A percentile compares a stretch with the other conserved stretches of the same genome.
These are phyloP conservation scores for Vishniacozyma victoriae DNA, from an alignment of 768 basidiomycete genomes.

Conservation along the genomic window DNA sequence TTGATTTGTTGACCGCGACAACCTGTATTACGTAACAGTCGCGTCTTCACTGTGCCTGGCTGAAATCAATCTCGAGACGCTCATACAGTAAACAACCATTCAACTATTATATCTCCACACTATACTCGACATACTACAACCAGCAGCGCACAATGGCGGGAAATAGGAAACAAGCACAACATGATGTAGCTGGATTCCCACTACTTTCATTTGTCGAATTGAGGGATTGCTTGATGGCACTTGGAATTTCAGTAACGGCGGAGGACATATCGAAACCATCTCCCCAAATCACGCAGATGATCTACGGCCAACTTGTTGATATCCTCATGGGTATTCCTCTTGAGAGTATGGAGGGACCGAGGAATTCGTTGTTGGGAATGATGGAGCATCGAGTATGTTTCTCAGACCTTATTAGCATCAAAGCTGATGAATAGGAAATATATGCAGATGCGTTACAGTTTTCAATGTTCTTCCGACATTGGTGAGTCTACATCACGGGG, in stretches of 20 bases:
- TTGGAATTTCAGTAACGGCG: slow-evolving; percentile 24
- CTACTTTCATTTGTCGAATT: slow-evolving; percentile 23
- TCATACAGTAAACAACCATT: not conserved
- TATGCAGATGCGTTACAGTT: slow-evolving; percentile 36
- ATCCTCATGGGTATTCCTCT: slow-evolving; percentile 30
- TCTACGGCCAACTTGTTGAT: slow-evolving; percentile 29
- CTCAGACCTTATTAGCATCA: not conserved
- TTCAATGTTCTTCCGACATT: slow-evolving; percentile 42
- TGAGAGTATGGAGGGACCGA: slow-evolving; percentile 35
- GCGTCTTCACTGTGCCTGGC: no score
- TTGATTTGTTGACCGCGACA: no score
- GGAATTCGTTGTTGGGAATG: slow-evolving; percentile 37
- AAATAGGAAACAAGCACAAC: slow-evolving; percentile 13
- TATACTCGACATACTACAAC: not conserved
- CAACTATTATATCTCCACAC: not conserved
- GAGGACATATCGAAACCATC: slow-evolving; percentile 31
- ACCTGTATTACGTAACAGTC: no score
- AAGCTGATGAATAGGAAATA: slow-evolving; percentile 21
- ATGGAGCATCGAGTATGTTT: slow-evolving; percentile 42
- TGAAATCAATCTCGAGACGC: no score
- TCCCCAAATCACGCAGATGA: slow-evolving; percentile 20
- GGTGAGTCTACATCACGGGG: slow-evolving; percentile 19
- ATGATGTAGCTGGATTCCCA: slow-evolving; percentile 21
- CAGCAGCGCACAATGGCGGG: not conserved
- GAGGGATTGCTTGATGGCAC: slow-evolving; percentile 23